Conservation (phyloP, 2,329 filamentous ascomycete species). For the Aspergillus latus region DNA sequence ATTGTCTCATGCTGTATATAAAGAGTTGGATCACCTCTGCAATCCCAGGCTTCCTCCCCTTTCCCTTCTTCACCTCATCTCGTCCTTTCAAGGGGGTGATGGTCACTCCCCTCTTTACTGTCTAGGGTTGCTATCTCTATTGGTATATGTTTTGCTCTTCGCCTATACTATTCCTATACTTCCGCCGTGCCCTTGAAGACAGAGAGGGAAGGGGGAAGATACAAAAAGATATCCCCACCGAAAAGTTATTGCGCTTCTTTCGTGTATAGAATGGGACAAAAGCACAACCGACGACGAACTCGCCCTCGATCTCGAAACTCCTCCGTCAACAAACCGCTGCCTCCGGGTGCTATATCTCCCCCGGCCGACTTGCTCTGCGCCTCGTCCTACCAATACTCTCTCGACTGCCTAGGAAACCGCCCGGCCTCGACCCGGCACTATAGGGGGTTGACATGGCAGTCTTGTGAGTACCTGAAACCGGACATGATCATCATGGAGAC, state of each 20-base stretch:
- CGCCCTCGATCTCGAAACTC: slow-evolving; percentile 42
- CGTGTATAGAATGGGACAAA: slow-evolving; percentile 44
- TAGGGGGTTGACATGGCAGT: slow-evolving; percentile 43
- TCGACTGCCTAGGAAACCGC: slow-evolving; percentile 27
- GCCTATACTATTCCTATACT: slow-evolving; percentile 7
- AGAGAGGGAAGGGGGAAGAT: slow-evolving; percentile 6
- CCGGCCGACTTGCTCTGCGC: slow-evolving; percentile 15
- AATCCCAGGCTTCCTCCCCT: slow-evolving; percentile 10
- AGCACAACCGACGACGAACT: slow-evolving; percentile 48
- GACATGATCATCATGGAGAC: slow-evolving; percentile 36
- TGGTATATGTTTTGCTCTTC: slow-evolving; percentile 6
- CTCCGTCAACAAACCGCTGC: slow-evolving; percentile 24
- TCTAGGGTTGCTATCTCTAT: slow-evolving; percentile 13
- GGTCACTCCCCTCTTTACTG: slow-evolving; percentile 35
- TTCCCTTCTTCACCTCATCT: slow-evolving; percentile 33
- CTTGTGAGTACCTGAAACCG: slow-evolving; percentile 33
- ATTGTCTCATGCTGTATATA: slow-evolving; percentile 15
- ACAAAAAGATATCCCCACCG: slow-evolving; percentile 9
- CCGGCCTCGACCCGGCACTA: slow-evolving; percentile 45
- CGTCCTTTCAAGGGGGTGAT: slow-evolving; percentile 38
- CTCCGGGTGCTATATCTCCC: slow-evolving; percentile 21
- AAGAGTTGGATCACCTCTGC: slow-evolving; percentile 12
- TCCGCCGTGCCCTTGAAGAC: slow-evolving; percentile 1
- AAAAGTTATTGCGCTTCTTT: slow-evolving; percentile 14
- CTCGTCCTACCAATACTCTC: slow-evolving; percentile 16